Percentiles rank a stretch among this genome's conserved stretches.
Evolutionary conservation across 352 stramenopile species (phyloP).

Genomic region (Phytophthora nicotianae): DNA sequence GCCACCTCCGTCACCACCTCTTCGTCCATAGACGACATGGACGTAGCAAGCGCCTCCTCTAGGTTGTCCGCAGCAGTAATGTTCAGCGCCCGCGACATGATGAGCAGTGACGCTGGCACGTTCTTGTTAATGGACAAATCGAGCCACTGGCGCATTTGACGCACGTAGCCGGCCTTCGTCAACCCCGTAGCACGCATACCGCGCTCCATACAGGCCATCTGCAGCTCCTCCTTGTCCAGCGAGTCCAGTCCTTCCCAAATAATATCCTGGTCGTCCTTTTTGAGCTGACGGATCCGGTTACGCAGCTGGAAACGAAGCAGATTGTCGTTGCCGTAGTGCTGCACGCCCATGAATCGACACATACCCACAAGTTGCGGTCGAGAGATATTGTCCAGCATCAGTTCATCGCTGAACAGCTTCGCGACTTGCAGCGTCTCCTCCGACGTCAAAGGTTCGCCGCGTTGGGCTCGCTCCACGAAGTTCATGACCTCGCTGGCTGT

Average conservation of each 20-base stretch:
- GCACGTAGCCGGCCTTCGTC: constrained; percentile 95
- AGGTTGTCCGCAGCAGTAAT: constrained; percentile 89
- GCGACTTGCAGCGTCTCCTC: constrained; percentile 91
- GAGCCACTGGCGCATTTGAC: constrained; percentile 97
- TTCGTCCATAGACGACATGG: constrained; percentile 89
- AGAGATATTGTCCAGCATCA: constrained; percentile 98
- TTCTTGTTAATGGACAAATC: constrained; percentile 98
- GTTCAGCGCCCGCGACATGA: constrained; percentile 98
- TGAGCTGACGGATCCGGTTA: constrained; percentile 92
- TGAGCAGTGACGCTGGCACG: constrained; percentile 98
- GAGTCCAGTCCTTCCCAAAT: constrained; percentile 98
- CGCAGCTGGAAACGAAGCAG: constrained; percentile 96
- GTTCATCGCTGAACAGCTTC: constrained; percentile 96
- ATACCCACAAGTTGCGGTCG: constrained; percentile 97
- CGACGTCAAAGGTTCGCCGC: constrained; percentile 72
- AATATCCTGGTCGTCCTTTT: constrained; percentile 99
- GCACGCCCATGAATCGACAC: constrained; percentile 97
- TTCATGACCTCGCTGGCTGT: constrained; percentile 85
- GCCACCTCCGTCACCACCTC: constrained; percentile 89
- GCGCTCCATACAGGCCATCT: constrained; percentile 96
- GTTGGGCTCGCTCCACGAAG: constrained; percentile 84
- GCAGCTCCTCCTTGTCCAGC: constrained; percentile 98
- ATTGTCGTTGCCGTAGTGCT: constrained; percentile 96
- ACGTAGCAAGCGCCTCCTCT: constrained; percentile 85
- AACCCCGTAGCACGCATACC: constrained; percentile 97